Percentiles rank a stretch among this genome's conserved stretches.
phyloP scores from a whole-genome alignment of 2,329 filamentous ascomycete genomes.

The Aspergillus intermedius region DNA sequence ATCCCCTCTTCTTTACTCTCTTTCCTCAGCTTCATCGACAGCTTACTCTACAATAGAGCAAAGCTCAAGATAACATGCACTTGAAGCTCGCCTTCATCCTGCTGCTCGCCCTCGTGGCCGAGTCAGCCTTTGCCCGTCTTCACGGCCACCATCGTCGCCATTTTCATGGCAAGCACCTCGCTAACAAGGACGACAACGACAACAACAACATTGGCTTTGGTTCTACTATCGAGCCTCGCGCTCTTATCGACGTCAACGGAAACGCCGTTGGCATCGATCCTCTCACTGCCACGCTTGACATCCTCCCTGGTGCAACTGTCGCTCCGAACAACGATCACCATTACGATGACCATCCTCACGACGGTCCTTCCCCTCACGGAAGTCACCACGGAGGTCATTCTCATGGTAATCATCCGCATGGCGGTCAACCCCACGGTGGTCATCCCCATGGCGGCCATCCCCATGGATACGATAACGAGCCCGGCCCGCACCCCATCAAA shows the following conservation, averaged over 20 bases:
- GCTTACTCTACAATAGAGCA: not conserved
- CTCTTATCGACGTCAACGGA: not conserved
- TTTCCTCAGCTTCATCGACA: not conserved
- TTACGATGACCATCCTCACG: not conserved
- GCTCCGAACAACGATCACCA: not conserved
- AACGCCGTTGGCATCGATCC: not conserved
- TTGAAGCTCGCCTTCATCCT: slow-evolving; percentile 1
- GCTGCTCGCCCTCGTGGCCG: slow-evolving; percentile 19
- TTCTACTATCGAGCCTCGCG: not conserved
- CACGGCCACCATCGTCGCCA: slow-evolving; percentile 24
- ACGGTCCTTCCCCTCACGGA: not conserved
- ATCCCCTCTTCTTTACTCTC: not conserved
- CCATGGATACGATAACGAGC: slow-evolving; percentile 1
- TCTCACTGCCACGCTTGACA: not conserved
- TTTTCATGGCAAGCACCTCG: slow-evolving; percentile 9
- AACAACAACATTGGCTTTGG: not conserved
- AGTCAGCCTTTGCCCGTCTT: slow-evolving; percentile 18
- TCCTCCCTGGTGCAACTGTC: not conserved
- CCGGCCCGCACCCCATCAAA: slow-evolving; percentile 2
- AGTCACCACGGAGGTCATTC: not conserved
- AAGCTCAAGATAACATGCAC: not conserved
- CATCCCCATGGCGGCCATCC: not conserved
- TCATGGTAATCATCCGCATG: not conserved
- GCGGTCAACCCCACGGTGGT: no score
- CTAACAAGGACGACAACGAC: not conserved